phyloP scores from a whole-genome alignment of 1,139 yeast genomes.

The Geotrichum phurueaensis region DNA sequence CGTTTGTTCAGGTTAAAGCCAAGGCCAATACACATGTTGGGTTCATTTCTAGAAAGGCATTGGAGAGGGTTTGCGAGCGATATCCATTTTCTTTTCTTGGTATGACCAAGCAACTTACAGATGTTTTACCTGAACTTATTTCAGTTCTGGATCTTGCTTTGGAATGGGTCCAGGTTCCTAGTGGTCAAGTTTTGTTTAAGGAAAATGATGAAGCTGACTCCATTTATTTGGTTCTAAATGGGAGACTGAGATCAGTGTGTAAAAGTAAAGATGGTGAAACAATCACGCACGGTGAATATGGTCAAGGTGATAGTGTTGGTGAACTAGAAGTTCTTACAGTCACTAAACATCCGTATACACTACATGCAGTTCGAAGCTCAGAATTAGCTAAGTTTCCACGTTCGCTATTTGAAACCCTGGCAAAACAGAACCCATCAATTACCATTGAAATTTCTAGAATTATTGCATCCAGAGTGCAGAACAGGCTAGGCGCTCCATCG shows the following conservation, averaged over 20 bases:
- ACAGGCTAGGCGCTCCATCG: constrained; percentile 22
- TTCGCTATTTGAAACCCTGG: constrained; percentile 75
- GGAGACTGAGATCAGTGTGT: constrained; percentile 66
- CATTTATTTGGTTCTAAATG: constrained; percentile 83
- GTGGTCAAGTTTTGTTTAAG: constrained; percentile 72
- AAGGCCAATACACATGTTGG: constrained; percentile 61
- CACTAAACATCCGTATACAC: constrained; percentile 60
- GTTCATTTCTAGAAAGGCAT: constrained; percentile 54
- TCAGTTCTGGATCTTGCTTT: constrained; percentile 80
- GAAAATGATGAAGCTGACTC: constrained; percentile 91
- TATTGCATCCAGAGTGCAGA: constrained; percentile 64
- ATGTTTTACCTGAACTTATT: constrained; percentile 59
- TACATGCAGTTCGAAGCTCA: constrained; percentile 87
- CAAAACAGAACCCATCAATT: constrained; percentile 79
- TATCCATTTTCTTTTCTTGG: constrained; percentile 71
- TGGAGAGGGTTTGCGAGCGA: constrained; percentile 65
- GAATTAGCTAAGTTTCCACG: constrained; percentile 92
- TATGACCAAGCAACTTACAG: constrained; percentile 66
- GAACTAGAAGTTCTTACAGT: constrained; percentile 93
- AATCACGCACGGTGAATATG: constrained; percentile 61
- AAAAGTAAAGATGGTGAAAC: constrained; percentile 31
- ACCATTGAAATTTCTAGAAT: constrained; percentile 86
- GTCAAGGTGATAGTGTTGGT: constrained; percentile 92
- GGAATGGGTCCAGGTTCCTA: constrained; percentile 89
- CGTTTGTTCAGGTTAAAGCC: constrained; percentile 67